Conservation (phyloP, 129 eudicot species). For the Lactuca saligna region DNA sequence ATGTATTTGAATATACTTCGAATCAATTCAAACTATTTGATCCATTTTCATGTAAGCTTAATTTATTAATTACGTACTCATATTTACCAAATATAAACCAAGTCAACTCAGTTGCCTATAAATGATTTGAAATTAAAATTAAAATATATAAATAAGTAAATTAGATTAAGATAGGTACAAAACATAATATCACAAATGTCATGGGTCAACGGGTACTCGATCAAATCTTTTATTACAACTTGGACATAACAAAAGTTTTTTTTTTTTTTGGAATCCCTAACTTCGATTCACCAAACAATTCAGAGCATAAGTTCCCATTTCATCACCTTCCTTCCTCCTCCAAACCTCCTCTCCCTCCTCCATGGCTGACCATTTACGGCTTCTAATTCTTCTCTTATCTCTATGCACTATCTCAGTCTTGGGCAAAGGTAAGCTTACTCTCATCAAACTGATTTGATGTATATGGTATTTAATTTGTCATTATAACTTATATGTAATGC, state of each 20-base stretch:
- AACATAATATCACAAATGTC: background rate
- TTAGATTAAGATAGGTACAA: too few species aligned
- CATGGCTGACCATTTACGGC: slow-evolving; percentile 27
- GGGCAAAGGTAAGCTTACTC: slow-evolving; percentile 21
- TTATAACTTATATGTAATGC: background rate
- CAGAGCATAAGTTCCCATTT: slow-evolving; percentile 10
- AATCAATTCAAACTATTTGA: too few species aligned
- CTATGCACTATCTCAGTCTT: slow-evolving; percentile 8
- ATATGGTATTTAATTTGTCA: background rate
- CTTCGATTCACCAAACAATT: background rate
- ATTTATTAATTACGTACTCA: too few species aligned
- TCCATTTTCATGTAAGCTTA: too few species aligned
- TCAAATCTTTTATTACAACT: background rate
- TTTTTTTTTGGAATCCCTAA: background rate
- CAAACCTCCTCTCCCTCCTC: background rate
- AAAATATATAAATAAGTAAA: too few species aligned
- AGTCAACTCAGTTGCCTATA: background rate
- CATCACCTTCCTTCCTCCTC: slow-evolving; percentile 15
- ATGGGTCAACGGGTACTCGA: background rate
- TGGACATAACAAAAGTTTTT: background rate
- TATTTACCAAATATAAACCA: background rate
- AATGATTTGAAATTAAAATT: too few species aligned
- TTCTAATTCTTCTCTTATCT: slow-evolving; percentile 18
- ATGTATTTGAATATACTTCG: background rate
- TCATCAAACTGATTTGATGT: background rate